Evolutionary conservation across 495 filamentous ascomycete genomes (phyloP).

Genomic region (Parathielavia hyrcaniae): DNA sequence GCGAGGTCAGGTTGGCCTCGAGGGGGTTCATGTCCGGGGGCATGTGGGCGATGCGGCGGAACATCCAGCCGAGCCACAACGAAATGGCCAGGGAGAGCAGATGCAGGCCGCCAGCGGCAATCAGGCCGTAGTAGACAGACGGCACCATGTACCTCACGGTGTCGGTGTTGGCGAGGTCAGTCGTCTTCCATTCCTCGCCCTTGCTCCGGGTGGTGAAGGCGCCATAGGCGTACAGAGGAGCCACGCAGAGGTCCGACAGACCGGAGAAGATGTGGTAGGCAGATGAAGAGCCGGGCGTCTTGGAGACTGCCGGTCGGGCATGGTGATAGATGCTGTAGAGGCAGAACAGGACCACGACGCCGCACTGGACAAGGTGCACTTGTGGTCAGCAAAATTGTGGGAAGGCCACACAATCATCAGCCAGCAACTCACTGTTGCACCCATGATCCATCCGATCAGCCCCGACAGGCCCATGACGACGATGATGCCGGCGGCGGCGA

Average conservation of each 20-base stretch:
- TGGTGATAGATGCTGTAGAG: conserved; percentile 77
- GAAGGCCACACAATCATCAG: neutral
- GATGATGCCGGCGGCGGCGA: conserved; percentile 66
- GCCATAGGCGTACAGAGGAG: conserved; percentile 73
- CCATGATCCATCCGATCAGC: conserved; percentile 64
- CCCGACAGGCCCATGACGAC: conserved; percentile 58
- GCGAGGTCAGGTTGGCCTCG: conserved; percentile 76
- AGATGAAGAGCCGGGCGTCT: conserved; percentile 69
- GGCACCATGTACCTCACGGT: conserved; percentile 52
- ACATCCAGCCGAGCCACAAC: conserved; percentile 63
- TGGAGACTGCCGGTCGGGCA: conserved; percentile 54
- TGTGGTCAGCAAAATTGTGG: neutral
- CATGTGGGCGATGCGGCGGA: conserved; percentile 70
- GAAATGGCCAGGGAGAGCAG: conserved; percentile 62
- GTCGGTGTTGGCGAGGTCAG: conserved; percentile 44
- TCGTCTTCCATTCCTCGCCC: conserved; percentile 54
- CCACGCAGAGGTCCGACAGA: conserved; percentile 60
- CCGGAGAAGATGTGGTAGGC: conserved; percentile 80
- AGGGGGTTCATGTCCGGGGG: conserved; percentile 91
- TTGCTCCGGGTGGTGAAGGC: conserved; percentile 51
- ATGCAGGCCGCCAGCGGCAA: conserved; percentile 59
- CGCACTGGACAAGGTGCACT: conserved; percentile 50
- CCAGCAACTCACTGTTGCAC: conserved; percentile 59
- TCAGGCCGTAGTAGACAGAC: conserved; percentile 56
- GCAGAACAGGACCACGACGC: conserved; percentile 60